Evolutionary conservation across 2,329 filamentous ascomycete species (phyloP).

Genomic region (Hypoxylon rubiginosum): DNA sequence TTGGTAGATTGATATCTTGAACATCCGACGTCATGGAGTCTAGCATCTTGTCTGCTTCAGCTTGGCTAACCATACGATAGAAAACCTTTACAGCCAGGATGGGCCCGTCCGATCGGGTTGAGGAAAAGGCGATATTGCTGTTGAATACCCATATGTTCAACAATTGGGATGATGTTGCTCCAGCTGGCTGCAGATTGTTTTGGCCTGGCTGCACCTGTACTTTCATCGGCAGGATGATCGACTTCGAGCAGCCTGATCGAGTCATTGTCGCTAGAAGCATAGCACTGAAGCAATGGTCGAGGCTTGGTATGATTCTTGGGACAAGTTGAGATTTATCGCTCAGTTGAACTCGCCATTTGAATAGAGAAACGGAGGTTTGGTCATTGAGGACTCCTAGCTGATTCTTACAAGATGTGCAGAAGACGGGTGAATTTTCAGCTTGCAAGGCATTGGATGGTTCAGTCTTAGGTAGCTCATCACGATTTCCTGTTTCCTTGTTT

Average conservation of each 20-base stretch:
- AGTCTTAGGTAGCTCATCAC: conserved; percentile 19
- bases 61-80: conserved; percentile 59
- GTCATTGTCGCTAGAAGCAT: conserved; percentile 67
- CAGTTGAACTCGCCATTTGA: conserved; percentile 70
- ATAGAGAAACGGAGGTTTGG: conserved; percentile 63
- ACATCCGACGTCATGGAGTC: conserved; percentile 68
- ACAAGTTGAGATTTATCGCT: conserved; percentile 45
- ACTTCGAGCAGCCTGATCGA: conserved; percentile 70
- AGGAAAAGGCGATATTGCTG: conserved; percentile 66
- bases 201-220: conserved; percentile 12
- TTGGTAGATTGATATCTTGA: conserved; percentile 70
- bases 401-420: conserved; percentile 61
- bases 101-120: conserved; percentile 52
- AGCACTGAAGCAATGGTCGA: conserved; percentile 66
- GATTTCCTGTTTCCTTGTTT: conserved; percentile 19
- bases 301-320: conserved; percentile 53
- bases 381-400: conserved; percentile 64
- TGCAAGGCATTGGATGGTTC: conserved; percentile 7
- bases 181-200: neutral
- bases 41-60: conserved; percentile 63
- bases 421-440: conserved; percentile 47
- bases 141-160: conserved; percentile 70
- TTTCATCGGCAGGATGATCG: conserved; percentile 62
- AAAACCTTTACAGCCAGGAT: conserved; percentile 66
- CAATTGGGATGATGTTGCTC: conserved; percentile 37